Evolutionary conservation across 768 basidiomycete species (phyloP), one percentile per base, ranked within the genome.

Genomic region (Phylloporus arenicola): DNA sequence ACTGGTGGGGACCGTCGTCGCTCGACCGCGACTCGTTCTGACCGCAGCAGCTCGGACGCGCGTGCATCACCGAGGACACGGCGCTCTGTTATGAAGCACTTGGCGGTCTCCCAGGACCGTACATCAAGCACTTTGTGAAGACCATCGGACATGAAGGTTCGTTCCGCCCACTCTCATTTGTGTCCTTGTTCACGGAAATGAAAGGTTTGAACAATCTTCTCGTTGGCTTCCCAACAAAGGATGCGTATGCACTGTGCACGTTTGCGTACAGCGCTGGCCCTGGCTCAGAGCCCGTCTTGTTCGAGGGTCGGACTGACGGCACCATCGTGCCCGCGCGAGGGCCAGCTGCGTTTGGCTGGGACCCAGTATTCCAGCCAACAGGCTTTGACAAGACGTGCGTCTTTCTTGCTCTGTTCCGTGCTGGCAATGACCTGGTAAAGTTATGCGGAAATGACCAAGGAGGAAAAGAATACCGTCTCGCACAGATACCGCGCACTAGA

Each of bases 231-330:
- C 70, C 77, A 0, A 86, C 82, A 1, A 88, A 79, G 50, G 80
- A 76, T 12, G 96, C 96, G 0, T 87, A 86, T 60, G 94, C 95
- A 0, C 74, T 97, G 7, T 98, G 95, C 70, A 98, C 96, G 2
- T 98, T 98, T 59, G 95, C 94, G 6, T 98, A 96, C 65, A 88
- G 86, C 34, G 74, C 84, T 0, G 92, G 92, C 0, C 92, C 93
- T 22, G 83, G 81, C 64, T 59, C 78, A 2, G 84, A 91, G 51
- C 90, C 92, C 0, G 72, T 93, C 43, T 67, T 89, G 9, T 89
- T 89, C 50, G 94, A 96, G 61, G 95, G 95, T 0, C 75, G 80
- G 11, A 96, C 93, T 1, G 82, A 91, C 22, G 95, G 95, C 2
- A 76, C 68, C n/a, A 93, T 98, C 54, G 95, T 99, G 3, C 82